A percentile compares a stretch with the other conserved stretches of the same genome.
phyloP scores from a whole-genome alignment of 1,284 basidiomycete genomes.

The Puccinia coronata region DNA sequence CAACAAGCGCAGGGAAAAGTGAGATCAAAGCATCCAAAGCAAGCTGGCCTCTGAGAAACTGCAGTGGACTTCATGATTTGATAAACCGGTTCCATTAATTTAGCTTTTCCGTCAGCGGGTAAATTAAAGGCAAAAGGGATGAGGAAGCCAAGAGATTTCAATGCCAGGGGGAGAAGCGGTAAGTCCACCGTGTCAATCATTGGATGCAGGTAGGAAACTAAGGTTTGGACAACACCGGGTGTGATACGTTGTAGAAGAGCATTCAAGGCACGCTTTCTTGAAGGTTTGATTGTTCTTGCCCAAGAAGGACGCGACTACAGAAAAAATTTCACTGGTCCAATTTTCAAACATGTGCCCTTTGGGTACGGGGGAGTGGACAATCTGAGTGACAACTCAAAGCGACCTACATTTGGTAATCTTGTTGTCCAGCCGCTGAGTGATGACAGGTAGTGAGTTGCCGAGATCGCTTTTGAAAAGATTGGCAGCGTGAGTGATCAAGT shows the following conservation, averaged over 20 bases:
- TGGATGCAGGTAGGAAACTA: conserved; percentile 72
- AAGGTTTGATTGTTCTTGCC: conserved; percentile 76
- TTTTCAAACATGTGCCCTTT: conserved; percentile 63
- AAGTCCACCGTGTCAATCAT: conserved; percentile 75
- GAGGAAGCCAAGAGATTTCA: conserved; percentile 71
- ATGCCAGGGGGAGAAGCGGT: conserved; percentile 72
- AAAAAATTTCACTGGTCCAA: conserved; percentile 77
- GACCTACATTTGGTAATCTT: conserved; percentile 63
- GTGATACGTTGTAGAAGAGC: conserved; percentile 74
- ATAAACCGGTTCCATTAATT: conserved; percentile 38
- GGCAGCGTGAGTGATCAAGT: conserved; percentile 81
- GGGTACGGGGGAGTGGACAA: conserved; percentile 61
- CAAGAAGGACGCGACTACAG: conserved; percentile 75
- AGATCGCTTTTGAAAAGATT: conserved; percentile 64
- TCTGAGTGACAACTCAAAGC: conserved; percentile 61
- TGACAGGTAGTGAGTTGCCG: conserved; percentile 65
- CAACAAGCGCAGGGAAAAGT: conserved; percentile 37
- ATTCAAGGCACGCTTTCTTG: conserved; percentile 82
- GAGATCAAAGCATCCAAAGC: conserved; percentile 38
- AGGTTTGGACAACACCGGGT: conserved; percentile 65
- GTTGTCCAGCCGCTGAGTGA: conserved; percentile 71
- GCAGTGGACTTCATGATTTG: conserved; percentile 41
- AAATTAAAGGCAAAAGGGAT: conserved; percentile 68
- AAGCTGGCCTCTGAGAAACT: conserved; percentile 45
- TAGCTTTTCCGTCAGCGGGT: conserved; percentile 69